Evolutionary conservation across 345 rosid species (phyloP), one percentile per base, ranked within the genome.

Genomic region (Clausena lansium): DNA sequence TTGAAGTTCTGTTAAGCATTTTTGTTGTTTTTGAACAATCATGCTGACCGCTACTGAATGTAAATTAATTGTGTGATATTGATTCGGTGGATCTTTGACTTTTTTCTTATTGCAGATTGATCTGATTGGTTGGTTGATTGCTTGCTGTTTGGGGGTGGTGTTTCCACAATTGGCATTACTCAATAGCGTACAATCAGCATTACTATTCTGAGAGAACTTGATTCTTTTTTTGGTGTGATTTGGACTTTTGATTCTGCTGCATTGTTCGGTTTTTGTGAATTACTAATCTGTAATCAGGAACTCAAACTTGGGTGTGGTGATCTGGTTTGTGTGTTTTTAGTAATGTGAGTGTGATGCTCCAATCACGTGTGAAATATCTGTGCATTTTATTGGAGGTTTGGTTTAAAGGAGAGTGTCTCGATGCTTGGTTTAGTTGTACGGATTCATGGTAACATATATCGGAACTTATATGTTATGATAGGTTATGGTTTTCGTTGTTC

Each of bases 401-500:
- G 80, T 62, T 72, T 73, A 64, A 73, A 79, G 57, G 59, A 75
- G 72, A 71, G 54, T 71, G 74, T 78, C 76, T 82, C 79, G 24
- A 80, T 82, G 88, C 81, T 76, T 74, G 80, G 75, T 32, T 81
- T 76, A 52, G 39, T 77, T 81, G 68, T 79, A 59, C 64, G 66
- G 83, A 73, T 77, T 78, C 75, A 60, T 41, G 70, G 84, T 30
- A 76, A 76, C 80, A 70, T 81, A 75, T 77, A 80, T 70, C 84
- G 83, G 77, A 81, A 79, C 68, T 54, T 71, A 55, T 74, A 55
- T 76, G 82, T 82, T 67, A 84, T 84, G 89, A 82, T 67, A 69
- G 87, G 84, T 78, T 76, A 73, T 68, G 83, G 77, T 83, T 83
- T 82, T 84, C 67, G 71, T 69, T 68, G 72, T 71, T 81, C 77